A percentile compares a stretch with the other conserved stretches of the same genome.
These are phyloP conservation scores for Xylaria telfairii DNA, from an alignment of 495 filamentous ascomycete genomes.

Conservation along the genomic window DNA sequence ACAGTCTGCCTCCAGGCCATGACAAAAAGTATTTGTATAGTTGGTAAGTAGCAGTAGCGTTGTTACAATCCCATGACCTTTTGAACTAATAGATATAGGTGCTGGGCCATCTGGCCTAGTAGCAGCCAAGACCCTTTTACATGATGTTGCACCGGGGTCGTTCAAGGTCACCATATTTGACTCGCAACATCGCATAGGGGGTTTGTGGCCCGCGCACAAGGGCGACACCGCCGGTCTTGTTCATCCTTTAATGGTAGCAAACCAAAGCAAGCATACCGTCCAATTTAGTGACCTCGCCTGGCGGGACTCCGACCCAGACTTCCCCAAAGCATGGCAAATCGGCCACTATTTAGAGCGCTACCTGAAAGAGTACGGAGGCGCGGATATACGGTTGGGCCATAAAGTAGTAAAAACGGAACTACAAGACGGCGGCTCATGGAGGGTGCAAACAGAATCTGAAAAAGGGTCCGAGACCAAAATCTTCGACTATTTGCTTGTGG, in stretches of 20 bases:
- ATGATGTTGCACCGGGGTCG: slow-evolving; percentile 57
- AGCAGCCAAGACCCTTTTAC: slow-evolving; percentile 78
- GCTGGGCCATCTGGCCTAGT: slow-evolving; percentile 84
- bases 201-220: slow-evolving; percentile 70
- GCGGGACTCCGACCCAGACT: slow-evolving; percentile 60
- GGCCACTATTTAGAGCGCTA: slow-evolving; percentile 74
- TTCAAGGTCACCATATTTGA: slow-evolving; percentile 80
- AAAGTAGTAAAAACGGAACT: slow-evolving; percentile 58
- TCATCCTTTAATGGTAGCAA: slow-evolving; percentile 74
- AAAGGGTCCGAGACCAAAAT: slow-evolving; percentile 40
- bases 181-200: slow-evolving; percentile 66
- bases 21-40: slow-evolving; percentile 69
- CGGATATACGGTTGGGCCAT: slow-evolving; percentile 56
- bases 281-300: slow-evolving; percentile 81
- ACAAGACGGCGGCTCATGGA: slow-evolving; percentile 55
- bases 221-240: slow-evolving; percentile 55
- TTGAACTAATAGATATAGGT: slow-evolving; percentile 50
- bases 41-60: slow-evolving; percentile 56
- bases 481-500: slow-evolving; percentile 78
- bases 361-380: slow-evolving; percentile 56
- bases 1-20: slow-evolving; percentile 16
- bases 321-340: slow-evolving; percentile 79
- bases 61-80: slow-evolving; percentile 7
- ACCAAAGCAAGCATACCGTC: slow-evolving; percentile 79
- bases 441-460: slow-evolving; percentile 52